These are phyloP conservation scores for Yarrowia keelungensis DNA, from an alignment of 805 yeast species.

Conservation along the genomic window DNA sequence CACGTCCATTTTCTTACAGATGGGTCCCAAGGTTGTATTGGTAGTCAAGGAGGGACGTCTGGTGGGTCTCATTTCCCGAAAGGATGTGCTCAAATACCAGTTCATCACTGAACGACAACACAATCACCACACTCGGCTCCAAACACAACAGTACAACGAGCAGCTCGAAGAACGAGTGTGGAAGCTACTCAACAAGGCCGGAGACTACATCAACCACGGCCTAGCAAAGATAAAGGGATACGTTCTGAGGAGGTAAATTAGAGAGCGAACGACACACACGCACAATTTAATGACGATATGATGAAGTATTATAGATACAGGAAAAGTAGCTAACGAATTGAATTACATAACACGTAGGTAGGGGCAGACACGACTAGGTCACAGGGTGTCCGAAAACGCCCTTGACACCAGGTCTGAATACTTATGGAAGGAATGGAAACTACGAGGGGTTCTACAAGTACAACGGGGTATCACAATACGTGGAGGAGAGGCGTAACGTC, in stretches of 20 bases:
- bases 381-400: no score
- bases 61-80: constrained; percentile 81
- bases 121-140: constrained; percentile 31
- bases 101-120: constrained; percentile 39
- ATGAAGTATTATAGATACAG: not conserved
- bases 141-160: constrained; percentile 36
- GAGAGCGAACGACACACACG: not conserved
- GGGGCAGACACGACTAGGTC: no score
- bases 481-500: not conserved
- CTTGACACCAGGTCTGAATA: not conserved
- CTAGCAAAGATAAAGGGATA: constrained; percentile 13
- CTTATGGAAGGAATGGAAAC: not conserved
- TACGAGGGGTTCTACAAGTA: constrained; percentile 1
- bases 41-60: constrained; percentile 66
- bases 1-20: constrained; percentile 70
- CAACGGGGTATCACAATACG: constrained; percentile 15
- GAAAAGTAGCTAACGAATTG: not conserved
- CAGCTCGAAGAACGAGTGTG: constrained; percentile 33
- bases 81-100: constrained; percentile 71
- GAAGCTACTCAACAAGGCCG: constrained; percentile 30
- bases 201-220: constrained; percentile 27
- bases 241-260: constrained; percentile 8
- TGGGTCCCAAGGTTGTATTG: constrained; percentile 80
- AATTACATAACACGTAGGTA: no score
- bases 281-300: constrained; percentile 22